phyloP scores from a whole-genome alignment of 2,329 filamentous ascomycete species.

The Sclerotinia spermophila region DNA sequence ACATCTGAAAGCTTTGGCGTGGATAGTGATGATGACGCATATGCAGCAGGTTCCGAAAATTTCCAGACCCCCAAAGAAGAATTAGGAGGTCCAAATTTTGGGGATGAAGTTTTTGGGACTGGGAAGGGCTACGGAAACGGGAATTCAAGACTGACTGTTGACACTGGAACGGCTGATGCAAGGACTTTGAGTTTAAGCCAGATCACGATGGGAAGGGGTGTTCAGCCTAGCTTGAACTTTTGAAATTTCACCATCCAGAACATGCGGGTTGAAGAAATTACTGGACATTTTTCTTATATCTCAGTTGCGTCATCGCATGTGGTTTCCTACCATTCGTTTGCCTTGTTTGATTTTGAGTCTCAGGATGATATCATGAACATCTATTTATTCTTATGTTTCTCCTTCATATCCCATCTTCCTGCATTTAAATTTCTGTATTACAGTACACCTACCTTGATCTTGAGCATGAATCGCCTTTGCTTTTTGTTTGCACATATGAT shows the following conservation, averaged over 20 bases:
- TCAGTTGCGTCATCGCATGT: background rate
- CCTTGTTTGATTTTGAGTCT: background rate
- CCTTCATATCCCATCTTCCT: background rate
- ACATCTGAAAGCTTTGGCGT: conserved; percentile 35
- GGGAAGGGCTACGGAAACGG: conserved; percentile 33
- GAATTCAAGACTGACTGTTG: conserved; percentile 26
- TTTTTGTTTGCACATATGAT: background rate
- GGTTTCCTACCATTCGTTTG: background rate
- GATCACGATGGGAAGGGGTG: conserved; percentile 44
- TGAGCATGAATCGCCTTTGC: background rate
- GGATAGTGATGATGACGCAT: conserved; percentile 30
- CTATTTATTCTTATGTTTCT: background rate
- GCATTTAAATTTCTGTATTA: background rate
- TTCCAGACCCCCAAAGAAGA: conserved; percentile 53
- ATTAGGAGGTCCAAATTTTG: conserved; percentile 36
- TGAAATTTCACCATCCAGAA: background rate
- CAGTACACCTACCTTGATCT: background rate
- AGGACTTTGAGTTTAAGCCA: conserved; percentile 63
- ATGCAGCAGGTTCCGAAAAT: conserved; percentile 42
- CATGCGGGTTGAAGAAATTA: background rate
- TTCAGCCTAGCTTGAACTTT: conserved; percentile 26
- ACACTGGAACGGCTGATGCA: conserved; percentile 57
- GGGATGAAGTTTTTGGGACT: conserved; percentile 42
- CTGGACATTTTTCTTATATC: background rate
- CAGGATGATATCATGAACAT: conserved; percentile 1